phyloP scores from a whole-genome alignment of 2,329 filamentous ascomycete species.

The Fusarium sp. region DNA sequence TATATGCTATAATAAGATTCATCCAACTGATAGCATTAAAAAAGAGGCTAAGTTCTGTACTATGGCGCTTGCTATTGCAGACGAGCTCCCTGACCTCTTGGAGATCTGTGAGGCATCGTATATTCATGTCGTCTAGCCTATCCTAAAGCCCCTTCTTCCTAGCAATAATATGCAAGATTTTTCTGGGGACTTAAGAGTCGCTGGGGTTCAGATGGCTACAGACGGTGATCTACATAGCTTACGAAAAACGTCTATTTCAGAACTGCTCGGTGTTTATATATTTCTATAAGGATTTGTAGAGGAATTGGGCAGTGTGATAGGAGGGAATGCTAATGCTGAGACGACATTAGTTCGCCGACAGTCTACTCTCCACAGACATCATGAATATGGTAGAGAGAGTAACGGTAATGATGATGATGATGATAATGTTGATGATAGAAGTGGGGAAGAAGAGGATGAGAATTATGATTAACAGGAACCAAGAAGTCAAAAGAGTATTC shows the following conservation, averaged over 20 bases:
- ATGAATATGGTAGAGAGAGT: not conserved
- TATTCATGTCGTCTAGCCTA: not conserved
- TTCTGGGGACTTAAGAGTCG: not conserved
- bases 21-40: not conserved
- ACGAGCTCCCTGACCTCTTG: not conserved
- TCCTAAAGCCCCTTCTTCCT: constrained; percentile 1
- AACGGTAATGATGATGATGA: no score
- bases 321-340: not conserved
- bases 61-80: not conserved
- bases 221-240: not conserved
- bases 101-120: not conserved
- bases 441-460: no score
- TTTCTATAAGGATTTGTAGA: not conserved
- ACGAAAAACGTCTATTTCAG: not conserved
- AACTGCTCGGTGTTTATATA: not conserved
- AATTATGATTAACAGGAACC: no score
- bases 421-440: no score
- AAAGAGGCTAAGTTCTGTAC: not conserved
- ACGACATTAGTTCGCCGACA: not conserved
- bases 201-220: constrained; percentile 1
- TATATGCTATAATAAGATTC: not conserved
- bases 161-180: not conserved
- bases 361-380: not conserved
- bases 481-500: no score
- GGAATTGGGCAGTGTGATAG: not conserved